phyloP scores from a whole-genome alignment of 306 rosid genomes.

The Trifolium dubium region DNA sequence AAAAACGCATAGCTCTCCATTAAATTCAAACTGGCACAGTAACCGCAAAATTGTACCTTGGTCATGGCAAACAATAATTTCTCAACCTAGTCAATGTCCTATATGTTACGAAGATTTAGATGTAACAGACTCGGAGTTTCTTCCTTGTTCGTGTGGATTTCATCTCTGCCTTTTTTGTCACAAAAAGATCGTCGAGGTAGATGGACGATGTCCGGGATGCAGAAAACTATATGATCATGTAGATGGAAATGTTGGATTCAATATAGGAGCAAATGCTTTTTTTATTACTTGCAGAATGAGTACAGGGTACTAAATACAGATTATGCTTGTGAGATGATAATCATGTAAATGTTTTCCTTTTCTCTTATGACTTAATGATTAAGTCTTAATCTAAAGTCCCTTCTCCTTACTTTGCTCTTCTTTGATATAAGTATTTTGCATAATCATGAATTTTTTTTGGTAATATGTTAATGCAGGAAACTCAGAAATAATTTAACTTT shows the following conservation, averaged over 20 bases:
- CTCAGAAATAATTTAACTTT: constrained; percentile 14
- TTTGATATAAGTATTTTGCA: constrained; percentile 23
- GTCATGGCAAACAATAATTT: constrained; percentile 52
- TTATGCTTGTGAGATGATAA: constrained; percentile 22
- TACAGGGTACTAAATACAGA: constrained; percentile 37
- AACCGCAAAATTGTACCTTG: constrained; percentile 45
- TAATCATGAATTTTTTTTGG: constrained; percentile 30
- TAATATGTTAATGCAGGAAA: constrained; percentile 40
- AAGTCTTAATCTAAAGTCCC: background rate
- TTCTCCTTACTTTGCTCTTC: background rate
- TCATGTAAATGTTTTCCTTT: constrained; percentile 40
- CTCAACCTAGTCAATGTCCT: constrained; percentile 59
- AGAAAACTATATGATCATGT: constrained; percentile 58
- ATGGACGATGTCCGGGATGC: constrained; percentile 65
- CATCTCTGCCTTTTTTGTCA: constrained; percentile 67
- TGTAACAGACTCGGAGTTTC: constrained; percentile 57
- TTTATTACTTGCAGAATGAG: constrained; percentile 50
- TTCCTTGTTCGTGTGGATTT: constrained; percentile 69
- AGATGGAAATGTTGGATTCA: constrained; percentile 45
- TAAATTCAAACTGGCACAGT: constrained; percentile 50
- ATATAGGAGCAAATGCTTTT: constrained; percentile 45
- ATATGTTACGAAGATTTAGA: constrained; percentile 73
- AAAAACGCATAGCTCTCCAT: constrained; percentile 44
- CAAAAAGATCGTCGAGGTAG: constrained; percentile 63
- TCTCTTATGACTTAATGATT: constrained; percentile 17